Conservation (phyloP, 371 early-diverging fungal genomes). For the Actinomortierella ambigua region DNA sequence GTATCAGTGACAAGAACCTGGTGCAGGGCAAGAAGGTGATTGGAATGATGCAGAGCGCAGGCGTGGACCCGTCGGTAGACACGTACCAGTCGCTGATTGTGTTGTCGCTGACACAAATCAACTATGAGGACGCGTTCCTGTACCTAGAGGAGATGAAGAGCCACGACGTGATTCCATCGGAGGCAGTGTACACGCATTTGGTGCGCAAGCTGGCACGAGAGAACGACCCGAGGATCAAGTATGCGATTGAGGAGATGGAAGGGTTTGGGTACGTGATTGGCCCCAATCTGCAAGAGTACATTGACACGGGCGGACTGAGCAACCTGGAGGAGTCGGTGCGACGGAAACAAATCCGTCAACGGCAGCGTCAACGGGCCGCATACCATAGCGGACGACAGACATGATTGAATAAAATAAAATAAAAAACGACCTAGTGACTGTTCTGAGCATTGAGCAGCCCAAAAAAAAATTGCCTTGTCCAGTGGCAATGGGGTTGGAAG, state of each 20-base stretch:
- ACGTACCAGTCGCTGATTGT: slow-evolving; percentile 66
- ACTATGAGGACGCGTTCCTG: slow-evolving; percentile 78
- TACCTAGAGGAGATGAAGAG: slow-evolving; percentile 82
- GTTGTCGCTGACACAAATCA: slow-evolving; percentile 53
- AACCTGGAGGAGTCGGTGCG: slow-evolving; percentile 45
- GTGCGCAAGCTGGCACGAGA: slow-evolving; percentile 66
- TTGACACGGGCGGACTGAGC: slow-evolving; percentile 45
- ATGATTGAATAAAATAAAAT: not conserved
- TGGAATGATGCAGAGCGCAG: slow-evolving; percentile 58
- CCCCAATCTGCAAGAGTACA: slow-evolving; percentile 34
- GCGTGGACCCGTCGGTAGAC: slow-evolving; percentile 57
- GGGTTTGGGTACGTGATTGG: slow-evolving; percentile 61
- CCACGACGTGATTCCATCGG: slow-evolving; percentile 66
- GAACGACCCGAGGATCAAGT: slow-evolving; percentile 68
- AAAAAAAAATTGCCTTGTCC: no score
- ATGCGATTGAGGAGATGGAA: slow-evolving; percentile 77
- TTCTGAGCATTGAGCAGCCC: no score
- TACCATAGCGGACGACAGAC: not conserved
- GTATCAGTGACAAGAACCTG: slow-evolving; percentile 55
- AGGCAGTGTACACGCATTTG: slow-evolving; percentile 56
- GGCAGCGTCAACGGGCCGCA: slow-evolving; percentile 22
- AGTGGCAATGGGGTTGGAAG: no score
- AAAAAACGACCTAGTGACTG: no score
- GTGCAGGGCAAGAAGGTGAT: slow-evolving; percentile 62
- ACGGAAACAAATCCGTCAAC: slow-evolving; percentile 26